Base-by-base conservation (phyloP, 192 early-diverging fungal species). In the Linnemannia elongata region DNA sequence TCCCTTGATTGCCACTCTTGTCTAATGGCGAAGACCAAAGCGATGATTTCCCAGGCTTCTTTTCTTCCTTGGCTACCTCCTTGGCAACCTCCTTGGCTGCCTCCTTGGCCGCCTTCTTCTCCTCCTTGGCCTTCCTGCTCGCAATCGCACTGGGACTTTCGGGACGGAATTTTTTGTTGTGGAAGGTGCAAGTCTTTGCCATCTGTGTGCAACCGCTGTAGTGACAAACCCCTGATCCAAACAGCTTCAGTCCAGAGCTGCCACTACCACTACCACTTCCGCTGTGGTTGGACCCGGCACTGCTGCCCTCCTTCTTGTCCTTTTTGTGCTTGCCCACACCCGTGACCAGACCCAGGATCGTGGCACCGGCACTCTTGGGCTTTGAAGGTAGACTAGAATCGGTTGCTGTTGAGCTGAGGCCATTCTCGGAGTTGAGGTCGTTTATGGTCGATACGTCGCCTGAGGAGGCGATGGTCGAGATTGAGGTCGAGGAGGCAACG, bases 151-250 rank as follows among this genome's bases (percentile, higher is more conserved):
- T 77, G 22, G 39, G 18, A 38, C 42, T 60, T 0, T 72, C 71
- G 8, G 49, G 20, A 7, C 75, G 78, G 36, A 35, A 35, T 30
- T 78, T 87, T 66, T 87, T 87, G 49, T 39, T 74, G 54, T 87
- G 85, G 39, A 77, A 55, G 6, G 44, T 63, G 24, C 85, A 87
- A 20, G 85, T 70, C 49, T 87, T 87, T 35, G 85, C 55, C n/a
- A 38, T 70, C n/a, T 87, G 79, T 9, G 71, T 70, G 36, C 85
- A 87, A 6, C 85, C 85, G 35, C 76, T 87, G 79, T 69, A 78
- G 24, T 44, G n/a, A 27, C 85, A 87, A 1, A 81, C 49, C 7
- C 75, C 57, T 3, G 79, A 52, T 5, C 49, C 39, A 35, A 87
- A 87, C 30, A 87, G 33, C 66, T 87, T 87, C 45, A 87, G 8